Evolutionary conservation across 768 basidiomycete species (phyloP).

Genomic region (Gymnopilus dilepis): DNA sequence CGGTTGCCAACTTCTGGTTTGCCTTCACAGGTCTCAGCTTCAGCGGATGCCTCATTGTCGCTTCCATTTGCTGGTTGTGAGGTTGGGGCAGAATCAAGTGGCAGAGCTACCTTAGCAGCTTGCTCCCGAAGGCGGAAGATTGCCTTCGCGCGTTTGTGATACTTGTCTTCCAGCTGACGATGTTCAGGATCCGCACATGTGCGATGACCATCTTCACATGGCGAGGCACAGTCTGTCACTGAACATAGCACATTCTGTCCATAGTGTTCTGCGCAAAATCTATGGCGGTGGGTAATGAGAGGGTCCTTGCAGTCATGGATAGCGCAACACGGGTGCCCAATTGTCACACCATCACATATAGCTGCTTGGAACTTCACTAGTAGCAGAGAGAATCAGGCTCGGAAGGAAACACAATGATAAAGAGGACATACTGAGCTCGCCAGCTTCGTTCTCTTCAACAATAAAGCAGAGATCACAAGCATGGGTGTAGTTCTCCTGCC

Average conservation of each 20-base stretch:
- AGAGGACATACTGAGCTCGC: constrained; percentile 2
- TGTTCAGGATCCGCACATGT: constrained; percentile 31
- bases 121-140: constrained; percentile 29
- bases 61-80: not conserved
- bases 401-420: not conserved
- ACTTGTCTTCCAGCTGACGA: constrained; percentile 24
- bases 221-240: constrained; percentile 24
- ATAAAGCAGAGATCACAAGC: constrained; percentile 33
- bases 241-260: constrained; percentile 21
- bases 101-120: constrained; percentile 16
- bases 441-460: constrained; percentile 16
- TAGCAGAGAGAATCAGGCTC: not conserved
- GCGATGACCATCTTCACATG: constrained; percentile 12
- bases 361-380: constrained; percentile 24
- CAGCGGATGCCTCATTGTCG: constrained; percentile 8
- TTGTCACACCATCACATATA: constrained; percentile 31
- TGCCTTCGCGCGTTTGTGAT: constrained; percentile 28
- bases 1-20: constrained; percentile 26
- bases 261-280: constrained; percentile 31
- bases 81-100: constrained; percentile 2
- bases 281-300: constrained; percentile 20
- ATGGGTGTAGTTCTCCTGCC: constrained; percentile 32
- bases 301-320: constrained; percentile 32
- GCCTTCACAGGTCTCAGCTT: constrained; percentile 9
- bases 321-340: constrained; percentile 36